Conservation (phyloP, 441 rosid genomes). For the Populus trichocarpa region DNA sequence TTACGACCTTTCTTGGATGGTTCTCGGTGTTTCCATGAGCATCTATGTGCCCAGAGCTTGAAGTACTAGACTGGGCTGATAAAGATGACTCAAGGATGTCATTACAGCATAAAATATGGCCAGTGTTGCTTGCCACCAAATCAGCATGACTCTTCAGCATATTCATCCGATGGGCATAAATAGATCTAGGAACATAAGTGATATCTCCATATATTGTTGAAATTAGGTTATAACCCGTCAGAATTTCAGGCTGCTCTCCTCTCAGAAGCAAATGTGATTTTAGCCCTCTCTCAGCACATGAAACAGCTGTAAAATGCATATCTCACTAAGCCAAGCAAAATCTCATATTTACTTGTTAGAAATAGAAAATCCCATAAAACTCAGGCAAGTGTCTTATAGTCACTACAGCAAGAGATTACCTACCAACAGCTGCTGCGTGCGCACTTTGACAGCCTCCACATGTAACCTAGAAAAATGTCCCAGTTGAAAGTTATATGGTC, state of each 20-base stretch:
- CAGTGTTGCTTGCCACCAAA: constrained; percentile 49
- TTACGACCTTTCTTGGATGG: constrained; percentile 46
- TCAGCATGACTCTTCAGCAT: constrained; percentile 59
- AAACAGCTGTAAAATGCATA: constrained; percentile 64
- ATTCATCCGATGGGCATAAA: constrained; percentile 56
- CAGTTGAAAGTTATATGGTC: constrained; percentile 24
- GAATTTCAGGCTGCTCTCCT: constrained; percentile 79
- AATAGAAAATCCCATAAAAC: not conserved
- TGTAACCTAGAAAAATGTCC: constrained; percentile 64
- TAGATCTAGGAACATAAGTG: constrained; percentile 60
- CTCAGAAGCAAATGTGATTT: constrained; percentile 81
- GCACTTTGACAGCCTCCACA: constrained; percentile 98
- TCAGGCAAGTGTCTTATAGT: constrained; percentile 2
- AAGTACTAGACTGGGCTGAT: constrained; percentile 14
- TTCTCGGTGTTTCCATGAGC: constrained; percentile 7
- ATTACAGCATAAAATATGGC: constrained; percentile 43
- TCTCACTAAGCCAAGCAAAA: constrained; percentile 13
- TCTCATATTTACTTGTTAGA: not conserved
- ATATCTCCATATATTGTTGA: constrained; percentile 72
- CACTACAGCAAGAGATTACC: constrained; percentile 15
- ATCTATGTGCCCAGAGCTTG: constrained; percentile 22
- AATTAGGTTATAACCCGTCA: constrained; percentile 80
- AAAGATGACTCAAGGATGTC: constrained; percentile 47
- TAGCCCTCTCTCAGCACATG: constrained; percentile 83
- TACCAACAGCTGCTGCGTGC: constrained; percentile 86